These are phyloP conservation scores for Hypoxylon sp. DNA, from an alignment of 2,329 filamentous ascomycete species.

Conservation along the genomic window DNA sequence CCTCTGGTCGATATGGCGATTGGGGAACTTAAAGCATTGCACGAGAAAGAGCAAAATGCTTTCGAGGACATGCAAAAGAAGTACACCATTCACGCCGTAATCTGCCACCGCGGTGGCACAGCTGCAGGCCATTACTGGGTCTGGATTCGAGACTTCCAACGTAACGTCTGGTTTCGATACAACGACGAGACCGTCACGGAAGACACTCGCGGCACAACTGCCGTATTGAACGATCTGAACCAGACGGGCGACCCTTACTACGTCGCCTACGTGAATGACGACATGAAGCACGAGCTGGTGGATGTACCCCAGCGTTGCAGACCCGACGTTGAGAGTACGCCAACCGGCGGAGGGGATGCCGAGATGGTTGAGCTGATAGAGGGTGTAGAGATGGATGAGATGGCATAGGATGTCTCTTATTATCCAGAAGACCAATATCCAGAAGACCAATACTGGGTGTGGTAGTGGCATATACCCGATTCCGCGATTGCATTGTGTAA, in stretches of 20 bases:
- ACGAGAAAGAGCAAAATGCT: constrained; percentile 57
- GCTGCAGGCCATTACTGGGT: constrained; percentile 94
- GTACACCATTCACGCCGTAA: constrained; percentile 90
- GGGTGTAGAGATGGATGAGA: constrained; percentile 43
- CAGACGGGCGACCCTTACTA: constrained; percentile 82
- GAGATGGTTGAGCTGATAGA: constrained; percentile 47
- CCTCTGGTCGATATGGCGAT: constrained; percentile 57
- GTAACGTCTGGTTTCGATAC: constrained; percentile 88
- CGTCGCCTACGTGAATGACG: constrained; percentile 82
- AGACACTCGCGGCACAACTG: constrained; percentile 68
- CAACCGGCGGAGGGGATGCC: constrained; percentile 28
- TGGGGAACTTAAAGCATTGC: constrained; percentile 58
- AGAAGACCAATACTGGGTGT: too few species aligned
- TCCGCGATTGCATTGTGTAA: constrained; percentile 26
- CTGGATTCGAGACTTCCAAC: constrained; percentile 90
- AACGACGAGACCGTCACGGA: constrained; percentile 88
- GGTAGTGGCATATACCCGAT: constrained; percentile 28
- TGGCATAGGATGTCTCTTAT: not conserved
- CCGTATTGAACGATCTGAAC: constrained; percentile 76
- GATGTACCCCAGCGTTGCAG: constrained; percentile 57
- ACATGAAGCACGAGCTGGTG: constrained; percentile 67
- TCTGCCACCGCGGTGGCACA: constrained; percentile 84
- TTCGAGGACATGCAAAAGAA: constrained; percentile 74
- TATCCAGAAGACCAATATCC: constrained; percentile 4
- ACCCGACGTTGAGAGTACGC: constrained; percentile 10